A percentile compares a stretch with the other conserved stretches of the same genome.
Evolutionary conservation across 768 basidiomycete genomes (phyloP).

Genomic region (Serendipita vermifera): DNA sequence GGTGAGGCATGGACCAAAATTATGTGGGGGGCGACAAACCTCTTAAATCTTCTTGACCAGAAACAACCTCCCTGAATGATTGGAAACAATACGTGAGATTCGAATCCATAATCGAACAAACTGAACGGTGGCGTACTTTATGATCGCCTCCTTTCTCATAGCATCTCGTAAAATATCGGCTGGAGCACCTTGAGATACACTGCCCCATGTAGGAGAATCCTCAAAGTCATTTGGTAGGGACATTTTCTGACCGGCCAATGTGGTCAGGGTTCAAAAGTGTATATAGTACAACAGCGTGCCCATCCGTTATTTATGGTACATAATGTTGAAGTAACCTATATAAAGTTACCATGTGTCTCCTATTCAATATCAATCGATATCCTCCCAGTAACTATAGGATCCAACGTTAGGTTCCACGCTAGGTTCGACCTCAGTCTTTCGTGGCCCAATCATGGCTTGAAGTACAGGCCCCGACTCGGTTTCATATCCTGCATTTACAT

Average conservation of each 20-base stretch:
- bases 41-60: conserved; percentile 64
- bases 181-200: neutral
- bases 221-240: neutral
- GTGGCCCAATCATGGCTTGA: too few species aligned
- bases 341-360: too few species aligned
- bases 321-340: too few species aligned
- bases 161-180: conserved; percentile 64
- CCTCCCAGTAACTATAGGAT: too few species aligned
- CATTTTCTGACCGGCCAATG: neutral
- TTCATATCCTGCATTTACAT: too few species aligned
- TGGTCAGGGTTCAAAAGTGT: too few species aligned
- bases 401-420: too few species aligned
- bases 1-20: neutral
- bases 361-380: too few species aligned
- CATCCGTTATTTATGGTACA: too few species aligned
- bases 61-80: conserved; percentile 49
- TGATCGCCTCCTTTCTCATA: conserved; percentile 58
- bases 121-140: conserved; percentile 44
- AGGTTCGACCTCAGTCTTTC: too few species aligned
- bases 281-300: too few species aligned
- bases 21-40: conserved; percentile 31
- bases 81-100: neutral
- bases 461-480: too few species aligned
- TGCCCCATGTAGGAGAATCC: neutral
- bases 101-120: neutral